These are phyloP conservation scores for Celoporthe dispersa DNA, from an alignment of 2,329 filamentous ascomycete species.

Conservation along the genomic window DNA sequence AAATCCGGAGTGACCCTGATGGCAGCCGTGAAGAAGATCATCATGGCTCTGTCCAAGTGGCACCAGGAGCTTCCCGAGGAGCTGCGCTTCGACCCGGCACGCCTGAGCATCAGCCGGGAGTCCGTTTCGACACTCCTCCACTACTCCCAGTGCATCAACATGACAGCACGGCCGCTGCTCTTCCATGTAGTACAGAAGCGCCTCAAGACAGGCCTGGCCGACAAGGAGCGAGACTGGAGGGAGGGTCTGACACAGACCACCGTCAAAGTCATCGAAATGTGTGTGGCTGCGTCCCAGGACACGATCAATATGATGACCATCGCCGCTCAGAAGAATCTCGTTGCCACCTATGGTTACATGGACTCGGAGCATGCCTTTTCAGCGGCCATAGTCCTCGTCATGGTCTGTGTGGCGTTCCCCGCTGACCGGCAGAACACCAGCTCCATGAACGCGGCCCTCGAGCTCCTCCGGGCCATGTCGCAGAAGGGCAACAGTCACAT, in stretches of 20 bases:
- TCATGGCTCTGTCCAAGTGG: slow-evolving; percentile 54
- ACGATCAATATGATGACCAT: slow-evolving; percentile 54
- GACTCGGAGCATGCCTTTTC: slow-evolving; percentile 61
- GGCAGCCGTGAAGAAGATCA: slow-evolving; percentile 55
- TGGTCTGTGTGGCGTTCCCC: slow-evolving; percentile 59
- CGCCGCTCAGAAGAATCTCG: slow-evolving; percentile 53
- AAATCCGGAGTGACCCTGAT: slow-evolving; percentile 53
- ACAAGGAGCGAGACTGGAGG: slow-evolving; percentile 49
- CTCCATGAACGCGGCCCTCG: slow-evolving; percentile 52
- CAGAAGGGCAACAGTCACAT: slow-evolving; percentile 57
- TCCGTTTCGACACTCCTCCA: slow-evolving; percentile 57
- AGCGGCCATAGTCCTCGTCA: slow-evolving; percentile 57
- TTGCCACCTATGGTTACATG: slow-evolving; percentile 62
- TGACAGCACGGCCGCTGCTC: slow-evolving; percentile 58
- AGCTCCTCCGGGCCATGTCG: slow-evolving; percentile 54
- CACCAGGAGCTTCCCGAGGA: slow-evolving; percentile 51
- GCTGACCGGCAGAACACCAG: slow-evolving; percentile 44
- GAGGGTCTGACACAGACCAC: slow-evolving; percentile 52
- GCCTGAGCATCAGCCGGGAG: slow-evolving; percentile 52
- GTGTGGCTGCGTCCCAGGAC: slow-evolving; percentile 53
- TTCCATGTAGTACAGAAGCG: slow-evolving; percentile 58
- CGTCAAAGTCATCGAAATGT: slow-evolving; percentile 55
- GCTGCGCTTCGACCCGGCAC: slow-evolving; percentile 53
- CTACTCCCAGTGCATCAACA: slow-evolving; percentile 62
- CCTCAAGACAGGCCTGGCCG: slow-evolving; percentile 42